These are phyloP conservation scores for Lunularia cruciata DNA, from an alignment of 225 moss, liverwort and hornwort species.

Conservation along the genomic window DNA sequence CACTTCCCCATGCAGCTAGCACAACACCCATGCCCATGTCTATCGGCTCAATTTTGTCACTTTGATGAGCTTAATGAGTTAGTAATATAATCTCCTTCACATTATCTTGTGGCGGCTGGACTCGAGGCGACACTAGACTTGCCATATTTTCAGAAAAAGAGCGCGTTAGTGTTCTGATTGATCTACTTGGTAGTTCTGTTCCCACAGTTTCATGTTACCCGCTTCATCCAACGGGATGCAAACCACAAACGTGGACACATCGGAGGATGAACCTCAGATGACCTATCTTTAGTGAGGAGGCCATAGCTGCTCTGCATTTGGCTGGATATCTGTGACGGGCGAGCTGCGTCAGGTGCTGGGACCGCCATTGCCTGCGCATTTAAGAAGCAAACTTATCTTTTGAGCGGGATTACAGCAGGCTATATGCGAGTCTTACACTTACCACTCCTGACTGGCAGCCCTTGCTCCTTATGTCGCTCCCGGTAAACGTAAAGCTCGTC, in stretches of 20 bases:
- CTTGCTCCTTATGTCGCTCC: no score
- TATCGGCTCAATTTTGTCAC: neutral
- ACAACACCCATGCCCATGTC: neutral
- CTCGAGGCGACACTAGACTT: neutral
- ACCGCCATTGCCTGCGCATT: neutral
- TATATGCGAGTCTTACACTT: neutral
- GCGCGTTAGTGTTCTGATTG: neutral
- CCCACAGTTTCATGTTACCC: neutral
- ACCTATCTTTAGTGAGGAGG: slow-evolving; percentile 11
- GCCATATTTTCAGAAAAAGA: neutral
- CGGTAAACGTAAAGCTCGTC: no score
- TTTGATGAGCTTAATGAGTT: neutral
- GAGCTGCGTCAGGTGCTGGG: slow-evolving; percentile 6
- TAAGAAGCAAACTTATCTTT: neutral
- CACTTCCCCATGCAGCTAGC: neutral
- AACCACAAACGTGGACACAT: slow-evolving; percentile 12
- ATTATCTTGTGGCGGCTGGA: neutral
- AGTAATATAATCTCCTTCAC: neutral
- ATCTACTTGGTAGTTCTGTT: neutral
- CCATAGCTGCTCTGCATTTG: neutral
- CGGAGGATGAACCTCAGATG: neutral
- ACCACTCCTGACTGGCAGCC: neutral
- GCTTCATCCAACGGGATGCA: neutral
- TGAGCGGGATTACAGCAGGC: neutral
- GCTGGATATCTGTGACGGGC: neutral